A percentile compares a stretch with the other conserved stretches of the same genome.
Evolutionary conservation across 1,139 yeast species (phyloP).

Genomic region (Debaryomyces sp.): DNA sequence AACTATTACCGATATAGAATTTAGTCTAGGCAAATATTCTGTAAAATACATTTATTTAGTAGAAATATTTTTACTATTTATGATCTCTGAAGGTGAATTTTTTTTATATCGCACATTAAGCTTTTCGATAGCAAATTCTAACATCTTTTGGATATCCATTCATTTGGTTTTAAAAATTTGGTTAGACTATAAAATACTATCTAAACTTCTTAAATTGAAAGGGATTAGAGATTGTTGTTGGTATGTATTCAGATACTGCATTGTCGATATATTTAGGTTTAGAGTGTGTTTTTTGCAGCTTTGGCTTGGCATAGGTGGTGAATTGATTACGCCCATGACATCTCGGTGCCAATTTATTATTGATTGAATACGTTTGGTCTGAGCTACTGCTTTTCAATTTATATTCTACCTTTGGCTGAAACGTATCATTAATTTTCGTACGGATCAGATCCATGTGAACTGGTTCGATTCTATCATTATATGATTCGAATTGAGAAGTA

Average conservation of each 20-base stretch:
- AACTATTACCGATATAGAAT: slow-evolving; percentile 30
- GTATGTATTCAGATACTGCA: background rate
- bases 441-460: background rate
- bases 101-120: slow-evolving; percentile 1
- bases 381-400: background rate
- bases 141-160: background rate
- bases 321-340: background rate
- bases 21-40: slow-evolving; percentile 45
- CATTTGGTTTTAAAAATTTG: background rate
- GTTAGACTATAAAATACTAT: background rate
- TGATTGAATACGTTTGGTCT: background rate
- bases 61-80: background rate
- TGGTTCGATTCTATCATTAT: background rate
- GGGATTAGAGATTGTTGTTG: background rate
- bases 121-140: no score
- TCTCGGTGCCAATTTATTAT: background rate
- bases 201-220: background rate
- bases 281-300: background rate
- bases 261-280: background rate
- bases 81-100: background rate
- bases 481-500: background rate
- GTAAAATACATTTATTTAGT: slow-evolving; percentile 30
- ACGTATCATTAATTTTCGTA: background rate
- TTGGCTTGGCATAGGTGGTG: background rate
- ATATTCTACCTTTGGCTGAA: background rate